These are phyloP conservation scores for Claviceps sp. DNA, from an alignment of 2,329 filamentous ascomycete species.

Conservation along the genomic window DNA sequence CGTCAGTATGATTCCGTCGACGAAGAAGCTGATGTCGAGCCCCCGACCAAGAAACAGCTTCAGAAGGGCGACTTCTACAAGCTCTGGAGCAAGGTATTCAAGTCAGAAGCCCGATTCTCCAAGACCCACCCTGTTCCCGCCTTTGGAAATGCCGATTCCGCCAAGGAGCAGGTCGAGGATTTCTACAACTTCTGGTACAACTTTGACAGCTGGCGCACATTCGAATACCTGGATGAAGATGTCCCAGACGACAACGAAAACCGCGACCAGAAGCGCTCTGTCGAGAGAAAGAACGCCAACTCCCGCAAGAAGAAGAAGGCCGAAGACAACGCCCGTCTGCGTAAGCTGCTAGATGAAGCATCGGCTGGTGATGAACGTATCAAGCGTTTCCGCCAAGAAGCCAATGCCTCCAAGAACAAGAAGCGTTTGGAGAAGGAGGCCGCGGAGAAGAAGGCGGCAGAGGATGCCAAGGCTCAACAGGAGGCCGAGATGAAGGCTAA, in stretches of 20 bases:
- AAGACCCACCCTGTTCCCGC: conserved; percentile 77
- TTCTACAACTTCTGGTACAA: conserved; percentile 99
- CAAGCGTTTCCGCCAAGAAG: conserved; percentile 90
- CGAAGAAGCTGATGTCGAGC: conserved; percentile 81
- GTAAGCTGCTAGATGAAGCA: conserved; percentile 78
- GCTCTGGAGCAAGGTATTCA: conserved; percentile 82
- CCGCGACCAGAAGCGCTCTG: conserved; percentile 96
- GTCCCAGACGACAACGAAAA: conserved; percentile 98
- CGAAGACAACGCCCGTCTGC: conserved; percentile 84
- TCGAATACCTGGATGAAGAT: conserved; percentile 98
- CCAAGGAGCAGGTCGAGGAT: conserved; percentile 77
- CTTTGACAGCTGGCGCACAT: conserved; percentile 94
- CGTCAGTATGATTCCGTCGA: conserved; percentile 96
- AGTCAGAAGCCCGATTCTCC: conserved; percentile 85
- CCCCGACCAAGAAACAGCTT: conserved; percentile 81
- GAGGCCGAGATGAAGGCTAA: conserved; percentile 68
- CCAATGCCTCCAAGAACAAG: conserved; percentile 92
- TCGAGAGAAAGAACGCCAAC: conserved; percentile 97
- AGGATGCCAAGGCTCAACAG: conserved; percentile 74
- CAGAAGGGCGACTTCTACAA: conserved; percentile 89
- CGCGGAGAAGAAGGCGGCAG: conserved; percentile 72
- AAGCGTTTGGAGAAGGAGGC: conserved; percentile 83
- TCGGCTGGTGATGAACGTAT: conserved; percentile 83
- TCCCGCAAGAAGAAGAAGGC: conserved; percentile 99
- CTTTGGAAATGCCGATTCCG: conserved; percentile 72